Base-by-base conservation (phyloP, 2,329 filamentous ascomycete species). In the Apiospora rasikravindrae region DNA sequence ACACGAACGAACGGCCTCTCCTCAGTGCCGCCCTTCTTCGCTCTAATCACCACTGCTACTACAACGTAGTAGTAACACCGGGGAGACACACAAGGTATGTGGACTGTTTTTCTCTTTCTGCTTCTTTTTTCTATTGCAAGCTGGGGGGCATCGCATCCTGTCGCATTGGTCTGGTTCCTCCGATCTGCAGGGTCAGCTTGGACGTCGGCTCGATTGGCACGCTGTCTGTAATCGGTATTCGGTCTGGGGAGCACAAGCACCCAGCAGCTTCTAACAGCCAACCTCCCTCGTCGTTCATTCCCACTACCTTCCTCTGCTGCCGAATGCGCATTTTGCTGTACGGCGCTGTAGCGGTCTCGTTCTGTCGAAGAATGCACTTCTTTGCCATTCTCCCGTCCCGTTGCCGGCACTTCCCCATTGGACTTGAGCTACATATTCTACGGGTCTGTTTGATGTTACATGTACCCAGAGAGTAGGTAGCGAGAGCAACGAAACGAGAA, bases 1-100 rank as follows among this genome's bases (percentile, higher is more conserved):
- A 64, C 57, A 64, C 57, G 33, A 64, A 64, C 57, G 40, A 64
- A 64, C 57, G 57, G 57, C 57, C 57, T 64, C 33, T 64, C 57
- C 57, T 64, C 49, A 13, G 47, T 51, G n/a, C n/a, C 22, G 29
- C 57, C 33, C 33, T 40, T 40, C 57, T 11, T 40, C 57, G 57
- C 29, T n/a, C 33, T n/a, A 19, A 64, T 40, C 13, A 64, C 22
- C 57, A 40, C 57, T n/a, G 57, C 22, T 40, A 40, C 22, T 40
- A 40, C 57, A 19, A 64, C 29, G 57, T 40, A n/a, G 33, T 24
- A 40, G 33, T 64, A 33, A 14, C 57, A 40, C 57, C 57, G n/a
- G n/a, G 29, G 37, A 64, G n/a, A 64, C 57, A 64, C 57, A n/a
- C 40, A 40, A 64, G 57, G 57, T 64, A 64, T 64, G 57, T 64